phyloP scores from a whole-genome alignment of 352 stramenopile genomes.

The Halophytophthora batemanensis region DNA sequence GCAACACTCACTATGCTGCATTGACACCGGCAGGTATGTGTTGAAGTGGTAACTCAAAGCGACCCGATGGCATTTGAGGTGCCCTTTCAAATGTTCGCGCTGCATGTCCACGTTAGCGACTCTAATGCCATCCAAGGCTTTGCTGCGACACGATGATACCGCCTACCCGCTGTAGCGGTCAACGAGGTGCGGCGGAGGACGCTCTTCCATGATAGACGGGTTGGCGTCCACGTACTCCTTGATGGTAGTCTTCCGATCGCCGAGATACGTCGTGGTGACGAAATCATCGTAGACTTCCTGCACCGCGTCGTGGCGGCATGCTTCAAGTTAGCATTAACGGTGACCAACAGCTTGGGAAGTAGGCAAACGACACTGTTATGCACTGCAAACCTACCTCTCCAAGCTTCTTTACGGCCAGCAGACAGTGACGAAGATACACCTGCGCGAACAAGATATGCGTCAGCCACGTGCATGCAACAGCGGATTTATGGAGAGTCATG shows the following conservation, averaged over 20 bases:
- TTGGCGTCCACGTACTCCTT: constrained; percentile 78
- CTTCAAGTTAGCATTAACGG: neutral
- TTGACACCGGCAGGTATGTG: no score
- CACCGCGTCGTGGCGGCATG: neutral
- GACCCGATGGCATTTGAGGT: no score
- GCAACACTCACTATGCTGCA: no score
- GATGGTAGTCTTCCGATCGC: constrained; percentile 87
- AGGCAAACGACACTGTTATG: neutral
- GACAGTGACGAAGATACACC: constrained; percentile 92
- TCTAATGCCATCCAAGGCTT: no score
- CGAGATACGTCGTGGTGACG: constrained; percentile 88
- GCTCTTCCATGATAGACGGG: constrained; percentile 79
- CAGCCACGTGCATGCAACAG: neutral
- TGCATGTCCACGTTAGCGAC: no score
- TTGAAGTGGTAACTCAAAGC: no score
- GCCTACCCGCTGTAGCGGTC: constrained; percentile 74
- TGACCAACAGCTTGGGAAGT: neutral
- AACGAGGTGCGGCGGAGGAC: constrained; percentile 66
- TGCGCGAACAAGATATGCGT: constrained; percentile 10
- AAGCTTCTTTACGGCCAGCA: constrained; percentile 85
- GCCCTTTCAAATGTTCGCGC: no score
- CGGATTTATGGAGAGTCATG: neutral
- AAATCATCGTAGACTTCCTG: constrained; percentile 77
- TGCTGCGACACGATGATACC: neutral
- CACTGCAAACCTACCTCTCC: constrained; percentile 33